Evolutionary conservation across 805 yeast species (phyloP), one percentile per base, ranked within the genome.

Genomic region (Wickerhamiella bombiphila): DNA sequence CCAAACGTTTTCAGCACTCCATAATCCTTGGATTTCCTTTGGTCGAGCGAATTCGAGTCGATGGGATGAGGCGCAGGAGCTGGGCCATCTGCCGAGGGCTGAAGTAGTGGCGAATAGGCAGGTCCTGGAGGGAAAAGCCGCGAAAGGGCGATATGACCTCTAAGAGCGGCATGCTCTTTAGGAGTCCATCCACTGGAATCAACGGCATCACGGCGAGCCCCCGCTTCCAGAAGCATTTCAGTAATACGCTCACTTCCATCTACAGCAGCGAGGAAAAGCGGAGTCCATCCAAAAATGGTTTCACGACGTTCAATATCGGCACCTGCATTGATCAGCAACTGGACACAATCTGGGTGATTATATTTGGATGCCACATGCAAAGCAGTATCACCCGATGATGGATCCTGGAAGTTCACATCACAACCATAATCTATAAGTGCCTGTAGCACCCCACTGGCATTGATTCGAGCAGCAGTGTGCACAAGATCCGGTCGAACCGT

Each of bases 121-220:
- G 44, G 41, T 2, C 48, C 45, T 0, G 50, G 48, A 14, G 50
- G 54, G 39, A 88, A 60, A 50, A 72, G 48, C 37, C 72, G 72
- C 1, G 91, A 76, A 26, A 82, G 70, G 2, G 63, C 66, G 41
- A 86, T 60, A 55, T 85, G 93, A 4, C 97, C 97, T 49, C 96
- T 68, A 33, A 88, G 63, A 35, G 82, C 76, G 0, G 96, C 95
- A 57, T 88, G 97, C 52, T 88, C 97, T 75, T 83, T 75, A n/a
- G 97, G 94, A 15, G 83, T 73, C 97, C 97, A 88, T 0, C 96
- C 96, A 37, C 91, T 77, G 33, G 73, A 77, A 59, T 88, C 97
- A 14, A 69, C 65, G 20, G 64, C 58, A 32, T 70, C 68, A 41
- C 61, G 70, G 5, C 64, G 60, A 4, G 83, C 79, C 16, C 72